A percentile compares a stretch with the other conserved stretches of the same genome.
phyloP scores from a whole-genome alignment of 179 eudicot species.

The Sideroxylon spinosum region DNA sequence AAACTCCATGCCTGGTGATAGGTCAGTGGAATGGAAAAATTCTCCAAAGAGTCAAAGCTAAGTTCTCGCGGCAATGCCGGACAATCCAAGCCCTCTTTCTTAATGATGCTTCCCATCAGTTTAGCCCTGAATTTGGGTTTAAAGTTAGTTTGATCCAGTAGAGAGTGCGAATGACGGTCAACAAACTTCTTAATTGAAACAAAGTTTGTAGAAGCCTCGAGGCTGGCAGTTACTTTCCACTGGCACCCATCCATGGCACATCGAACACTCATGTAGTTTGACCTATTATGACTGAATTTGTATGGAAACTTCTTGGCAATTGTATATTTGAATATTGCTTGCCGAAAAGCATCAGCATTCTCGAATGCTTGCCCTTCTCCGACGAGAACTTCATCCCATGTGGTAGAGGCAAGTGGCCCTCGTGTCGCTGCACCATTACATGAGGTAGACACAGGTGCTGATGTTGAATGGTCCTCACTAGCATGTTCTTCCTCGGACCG shows the following conservation, averaged over 20 bases:
- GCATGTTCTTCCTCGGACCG: slow-evolving; percentile 11
- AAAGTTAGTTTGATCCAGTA: slow-evolving; percentile 4
- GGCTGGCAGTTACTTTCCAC: slow-evolving; percentile 21
- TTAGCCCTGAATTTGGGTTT: slow-evolving; percentile 14
- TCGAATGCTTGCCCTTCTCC: slow-evolving; percentile 26
- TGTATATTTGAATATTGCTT: slow-evolving; percentile 22
- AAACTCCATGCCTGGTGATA: slow-evolving; percentile 26
- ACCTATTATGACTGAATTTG: slow-evolving; percentile 20
- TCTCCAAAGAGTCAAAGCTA: slow-evolving; percentile 19
- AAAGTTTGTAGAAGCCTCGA: slow-evolving; percentile 8
- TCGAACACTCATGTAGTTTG: slow-evolving; percentile 21
- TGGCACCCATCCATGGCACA: slow-evolving; percentile 23
- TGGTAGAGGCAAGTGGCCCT: background rate
- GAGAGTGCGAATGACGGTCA: slow-evolving; percentile 10
- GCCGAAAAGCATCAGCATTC: slow-evolving; percentile 21
- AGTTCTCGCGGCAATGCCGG: slow-evolving; percentile 21
- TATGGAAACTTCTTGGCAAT: slow-evolving; percentile 24
- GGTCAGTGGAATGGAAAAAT: slow-evolving; percentile 19
- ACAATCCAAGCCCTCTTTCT: slow-evolving; percentile 11
- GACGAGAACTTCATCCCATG: slow-evolving; percentile 14
- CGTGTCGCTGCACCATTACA: background rate
- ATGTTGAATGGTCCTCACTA: background rate
- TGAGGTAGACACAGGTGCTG: background rate
- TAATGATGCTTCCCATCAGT: slow-evolving; percentile 8
- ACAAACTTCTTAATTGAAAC: slow-evolving; percentile 16